Conservation (phyloP, 345 rosid genomes). For the Arabidopsis arenosa region DNA sequence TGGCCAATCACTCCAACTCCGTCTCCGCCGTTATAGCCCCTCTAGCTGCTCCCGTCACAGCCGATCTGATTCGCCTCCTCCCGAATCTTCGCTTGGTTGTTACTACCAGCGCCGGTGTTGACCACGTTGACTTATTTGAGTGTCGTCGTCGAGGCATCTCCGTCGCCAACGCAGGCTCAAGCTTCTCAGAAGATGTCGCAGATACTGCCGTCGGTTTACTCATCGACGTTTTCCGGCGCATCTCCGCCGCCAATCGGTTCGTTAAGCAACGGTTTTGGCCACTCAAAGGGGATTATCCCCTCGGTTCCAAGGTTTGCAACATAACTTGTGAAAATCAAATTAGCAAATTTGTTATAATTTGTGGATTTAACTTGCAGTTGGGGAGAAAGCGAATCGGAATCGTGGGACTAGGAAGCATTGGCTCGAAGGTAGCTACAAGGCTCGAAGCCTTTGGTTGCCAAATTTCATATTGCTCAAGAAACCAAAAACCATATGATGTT, state of each 20-base stretch:
- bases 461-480: slow-evolving; percentile 1
- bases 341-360: no score
- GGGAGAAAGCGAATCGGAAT: slow-evolving; percentile 12
- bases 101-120: slow-evolving; percentile 51
- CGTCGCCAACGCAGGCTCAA: slow-evolving; percentile 48
- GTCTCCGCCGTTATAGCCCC: slow-evolving; percentile 46
- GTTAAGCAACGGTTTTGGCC: slow-evolving; percentile 8
- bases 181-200: slow-evolving; percentile 52
- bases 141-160: slow-evolving; percentile 54
- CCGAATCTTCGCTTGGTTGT: slow-evolving; percentile 47
- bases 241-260: slow-evolving; percentile 46
- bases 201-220: slow-evolving; percentile 54
- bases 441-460: slow-evolving; percentile 6
- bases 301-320: slow-evolving; percentile 1
- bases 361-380: background rate
- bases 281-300: background rate
- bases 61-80: slow-evolving; percentile 46
- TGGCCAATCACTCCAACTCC: slow-evolving; percentile 38
- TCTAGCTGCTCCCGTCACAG: slow-evolving; percentile 41
- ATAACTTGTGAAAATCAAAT: background rate
- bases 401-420: slow-evolving; percentile 6
- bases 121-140: slow-evolving; percentile 52
- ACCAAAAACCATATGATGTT: background rate
- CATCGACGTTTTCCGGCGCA: slow-evolving; percentile 52
- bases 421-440: background rate